Percentiles rank a stretch among this genome's conserved stretches.
phyloP scores from a whole-genome alignment of 1,284 basidiomycete species.

The Ceratobasidium sp. region DNA sequence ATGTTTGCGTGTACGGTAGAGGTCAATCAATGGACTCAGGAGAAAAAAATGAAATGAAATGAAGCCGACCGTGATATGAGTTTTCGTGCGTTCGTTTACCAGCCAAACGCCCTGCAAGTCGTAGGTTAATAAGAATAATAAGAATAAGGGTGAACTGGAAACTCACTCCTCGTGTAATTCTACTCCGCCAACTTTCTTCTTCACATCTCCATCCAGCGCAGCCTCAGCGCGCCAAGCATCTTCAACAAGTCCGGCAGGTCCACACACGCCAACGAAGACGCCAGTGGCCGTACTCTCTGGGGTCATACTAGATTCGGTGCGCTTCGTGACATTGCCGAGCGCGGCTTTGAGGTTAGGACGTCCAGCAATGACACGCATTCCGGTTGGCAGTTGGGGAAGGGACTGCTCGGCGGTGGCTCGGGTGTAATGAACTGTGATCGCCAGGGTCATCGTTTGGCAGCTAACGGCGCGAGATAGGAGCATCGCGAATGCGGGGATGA shows the following conservation, averaged over 20 bases:
- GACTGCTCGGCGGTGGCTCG: constrained; percentile 61
- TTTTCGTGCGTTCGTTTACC: constrained; percentile 52
- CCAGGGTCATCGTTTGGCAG: constrained; percentile 60
- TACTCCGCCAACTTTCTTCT: constrained; percentile 74
- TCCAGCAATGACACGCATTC: constrained; percentile 64
- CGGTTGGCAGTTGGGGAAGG: constrained; percentile 54
- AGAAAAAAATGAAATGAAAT: not conserved
- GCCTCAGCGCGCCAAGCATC: constrained; percentile 68
- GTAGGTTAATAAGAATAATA: constrained; percentile 16
- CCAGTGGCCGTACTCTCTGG: constrained; percentile 67
- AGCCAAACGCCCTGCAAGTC: constrained; percentile 59
- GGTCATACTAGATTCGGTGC: constrained; percentile 60
- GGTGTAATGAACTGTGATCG: constrained; percentile 74
- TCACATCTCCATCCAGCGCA: constrained; percentile 62
- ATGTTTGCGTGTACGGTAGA: constrained; percentile 11
- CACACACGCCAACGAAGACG: constrained; percentile 75
- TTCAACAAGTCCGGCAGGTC: constrained; percentile 69
- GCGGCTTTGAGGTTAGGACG: constrained; percentile 62
- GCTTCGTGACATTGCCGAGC: constrained; percentile 32
- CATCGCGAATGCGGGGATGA: constrained; percentile 68
- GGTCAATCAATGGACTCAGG: constrained; percentile 20
- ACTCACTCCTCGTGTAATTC: constrained; percentile 76
- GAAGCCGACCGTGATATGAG: not conserved
- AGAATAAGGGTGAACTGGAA: constrained; percentile 27
- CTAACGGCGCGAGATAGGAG: constrained; percentile 64